A percentile compares a stretch with the other conserved stretches of the same genome.
These are phyloP conservation scores for Leucosporidium creatinivorum DNA, from an alignment of 768 basidiomycete species.

Conservation along the genomic window DNA sequence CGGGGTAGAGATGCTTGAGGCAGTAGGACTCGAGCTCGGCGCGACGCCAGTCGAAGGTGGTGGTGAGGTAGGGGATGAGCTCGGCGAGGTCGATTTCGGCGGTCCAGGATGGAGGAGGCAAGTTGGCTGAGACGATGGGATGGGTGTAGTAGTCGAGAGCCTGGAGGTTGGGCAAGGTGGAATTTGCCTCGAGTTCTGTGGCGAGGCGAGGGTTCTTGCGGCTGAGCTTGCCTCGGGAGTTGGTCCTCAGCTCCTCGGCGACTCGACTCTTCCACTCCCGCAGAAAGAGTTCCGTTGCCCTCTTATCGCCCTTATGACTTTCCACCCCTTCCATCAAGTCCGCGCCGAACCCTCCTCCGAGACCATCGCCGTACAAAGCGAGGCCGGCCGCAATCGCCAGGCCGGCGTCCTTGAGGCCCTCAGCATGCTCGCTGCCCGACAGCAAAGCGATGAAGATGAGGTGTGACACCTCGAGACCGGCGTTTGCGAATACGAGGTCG, in stretches of 20 bases:
- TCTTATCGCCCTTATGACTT: background rate
- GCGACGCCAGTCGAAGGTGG: too few species aligned
- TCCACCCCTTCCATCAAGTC: constrained; percentile 11
- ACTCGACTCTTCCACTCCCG: constrained; percentile 9
- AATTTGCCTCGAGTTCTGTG: background rate
- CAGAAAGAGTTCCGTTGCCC: background rate
- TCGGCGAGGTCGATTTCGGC: too few species aligned
- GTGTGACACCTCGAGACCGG: constrained; percentile 9
- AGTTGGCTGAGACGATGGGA: constrained; percentile 4
- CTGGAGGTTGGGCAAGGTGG: constrained; percentile 4
- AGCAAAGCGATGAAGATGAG: constrained; percentile 30
- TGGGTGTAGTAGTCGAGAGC: constrained; percentile 13
- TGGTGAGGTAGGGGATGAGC: too few species aligned
- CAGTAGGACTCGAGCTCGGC: background rate
- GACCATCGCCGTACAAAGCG: background rate
- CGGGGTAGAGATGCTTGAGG: constrained; percentile 9
- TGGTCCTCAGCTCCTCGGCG: constrained; percentile 16
- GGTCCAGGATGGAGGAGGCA: background rate
- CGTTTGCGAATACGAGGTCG: constrained; percentile 1
- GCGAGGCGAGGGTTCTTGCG: constrained; percentile 3
- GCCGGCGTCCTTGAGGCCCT: constrained; percentile 3
- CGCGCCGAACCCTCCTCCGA: background rate
- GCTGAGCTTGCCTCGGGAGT: constrained; percentile 3
- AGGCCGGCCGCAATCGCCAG: background rate
- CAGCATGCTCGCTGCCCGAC: constrained; percentile 27